These are phyloP conservation scores for Cordyceps cicadae DNA, from an alignment of 2,329 filamentous ascomycete species.

Conservation along the genomic window DNA sequence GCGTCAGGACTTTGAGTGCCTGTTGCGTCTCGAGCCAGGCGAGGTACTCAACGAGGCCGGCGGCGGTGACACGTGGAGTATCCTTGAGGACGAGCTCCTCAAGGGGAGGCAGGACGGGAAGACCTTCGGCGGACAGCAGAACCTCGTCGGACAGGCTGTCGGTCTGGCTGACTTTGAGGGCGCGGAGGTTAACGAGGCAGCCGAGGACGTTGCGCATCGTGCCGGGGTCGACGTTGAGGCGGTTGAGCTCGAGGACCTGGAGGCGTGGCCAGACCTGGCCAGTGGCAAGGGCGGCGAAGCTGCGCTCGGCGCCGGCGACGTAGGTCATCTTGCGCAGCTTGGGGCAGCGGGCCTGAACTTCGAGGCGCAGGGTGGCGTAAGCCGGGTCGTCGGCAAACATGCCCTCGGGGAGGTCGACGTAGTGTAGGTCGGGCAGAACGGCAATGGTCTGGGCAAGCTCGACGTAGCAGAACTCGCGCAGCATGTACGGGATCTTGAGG, in stretches of 20 bases:
- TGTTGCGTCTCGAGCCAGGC: slow-evolving; percentile 49
- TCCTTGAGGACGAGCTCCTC: slow-evolving; percentile 66
- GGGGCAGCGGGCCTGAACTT: slow-evolving; percentile 74
- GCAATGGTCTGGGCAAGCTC: slow-evolving; percentile 81
- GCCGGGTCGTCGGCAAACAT: slow-evolving; percentile 73
- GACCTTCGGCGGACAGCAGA: slow-evolving; percentile 54
- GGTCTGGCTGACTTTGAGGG: slow-evolving; percentile 66
- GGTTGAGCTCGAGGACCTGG: slow-evolving; percentile 63
- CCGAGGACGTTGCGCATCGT: slow-evolving; percentile 64
- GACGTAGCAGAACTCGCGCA: slow-evolving; percentile 75
- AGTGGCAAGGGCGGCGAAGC: slow-evolving; percentile 60
- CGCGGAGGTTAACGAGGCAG: slow-evolving; percentile 57
- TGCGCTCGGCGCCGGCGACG: slow-evolving; percentile 65
- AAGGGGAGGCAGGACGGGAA: slow-evolving; percentile 67
- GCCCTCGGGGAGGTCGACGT: slow-evolving; percentile 84
- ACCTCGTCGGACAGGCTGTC: slow-evolving; percentile 66
- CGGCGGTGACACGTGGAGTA: slow-evolving; percentile 60
- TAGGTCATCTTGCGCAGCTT: slow-evolving; percentile 88
- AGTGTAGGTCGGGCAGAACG: slow-evolving; percentile 74
- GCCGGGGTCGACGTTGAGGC: slow-evolving; percentile 60
- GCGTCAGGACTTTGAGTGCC: slow-evolving; percentile 57
- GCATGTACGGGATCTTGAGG: slow-evolving; percentile 91
- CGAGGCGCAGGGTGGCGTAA: slow-evolving; percentile 69
- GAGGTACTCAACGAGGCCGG: slow-evolving; percentile 63
- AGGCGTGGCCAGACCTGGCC: slow-evolving; percentile 61